Evolutionary conservation across 1,139 yeast genomes (phyloP).

Genomic region (Hyphopichia khmerensis): DNA sequence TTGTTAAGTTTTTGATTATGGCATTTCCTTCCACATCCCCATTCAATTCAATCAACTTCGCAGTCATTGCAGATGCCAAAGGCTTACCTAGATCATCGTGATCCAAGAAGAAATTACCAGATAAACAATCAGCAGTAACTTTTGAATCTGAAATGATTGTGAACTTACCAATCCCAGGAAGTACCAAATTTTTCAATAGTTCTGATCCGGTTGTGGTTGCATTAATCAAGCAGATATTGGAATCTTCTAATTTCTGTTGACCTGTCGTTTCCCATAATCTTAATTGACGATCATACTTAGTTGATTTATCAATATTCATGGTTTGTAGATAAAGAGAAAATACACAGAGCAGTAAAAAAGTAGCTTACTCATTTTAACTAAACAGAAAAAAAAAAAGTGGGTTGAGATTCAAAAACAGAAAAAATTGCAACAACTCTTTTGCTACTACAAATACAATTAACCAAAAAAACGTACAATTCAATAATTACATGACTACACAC

Average conservation of each 20-base stretch:
- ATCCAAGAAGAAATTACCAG: conserved; percentile 63
- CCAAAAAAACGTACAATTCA: neutral
- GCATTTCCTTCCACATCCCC: conserved; percentile 50
- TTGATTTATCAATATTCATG: conserved; percentile 32
- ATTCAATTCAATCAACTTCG: conserved; percentile 56
- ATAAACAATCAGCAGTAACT: conserved; percentile 46
- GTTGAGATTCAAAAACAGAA: no score
- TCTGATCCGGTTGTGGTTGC: conserved; percentile 67
- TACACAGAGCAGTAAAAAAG: neutral
- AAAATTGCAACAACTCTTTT: neutral
- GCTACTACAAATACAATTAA: neutral
- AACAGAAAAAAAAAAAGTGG: conserved; percentile 1
- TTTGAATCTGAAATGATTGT: conserved; percentile 52
- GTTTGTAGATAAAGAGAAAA: no score
- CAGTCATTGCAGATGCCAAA: conserved; percentile 38
- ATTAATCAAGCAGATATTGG: conserved; percentile 64
- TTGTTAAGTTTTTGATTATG: conserved; percentile 20
- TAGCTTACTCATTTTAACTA: no score
- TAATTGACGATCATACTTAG: conserved; percentile 81
- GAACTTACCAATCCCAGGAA: conserved; percentile 77
- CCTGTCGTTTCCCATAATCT: conserved; percentile 86
- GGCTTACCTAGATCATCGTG: conserved; percentile 44
- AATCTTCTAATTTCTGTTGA: conserved; percentile 57
- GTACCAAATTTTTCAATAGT: conserved; percentile 69
- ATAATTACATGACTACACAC: conserved; percentile 10